Evolutionary conservation across 164 flowering plant genomes (phyloP), one percentile per base, ranked within the genome.

Genomic region (Stephania yunnanensis): DNA sequence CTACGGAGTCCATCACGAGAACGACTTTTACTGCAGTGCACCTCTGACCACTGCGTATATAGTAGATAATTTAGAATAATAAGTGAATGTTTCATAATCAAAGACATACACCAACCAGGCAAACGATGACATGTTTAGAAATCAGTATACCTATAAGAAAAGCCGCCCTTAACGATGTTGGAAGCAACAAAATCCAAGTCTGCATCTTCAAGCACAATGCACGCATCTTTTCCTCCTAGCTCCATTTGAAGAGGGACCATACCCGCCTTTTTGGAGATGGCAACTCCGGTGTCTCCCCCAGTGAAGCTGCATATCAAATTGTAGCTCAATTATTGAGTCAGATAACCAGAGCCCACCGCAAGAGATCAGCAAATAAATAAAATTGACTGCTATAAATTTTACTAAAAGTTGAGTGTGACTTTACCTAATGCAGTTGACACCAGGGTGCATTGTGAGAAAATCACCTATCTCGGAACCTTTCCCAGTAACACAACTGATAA

Each of bases 221-320:
- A 96, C 25, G 98, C 98, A 79, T 96, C 99, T 86, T 96, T 96
- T 50, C 99, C 99, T 76, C 99, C 98, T 44, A 96, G 83, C 64
- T 96, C 99, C 99, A 96, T 96, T 79, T 96, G 99, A 71, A 96
- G 93, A 69, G 99, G 99, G 75, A 96, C 79, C 99, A 96, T 96
- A 55, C 97, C 93, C 22, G 99, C 97, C 82, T 96, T 96, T 85
- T 94, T 96, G 44, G 99, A 96, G 72, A 96, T 96, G 31, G 97
- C 87, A 77, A 96, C 81, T 25, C 99, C 99, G 9, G 99, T 94
- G 82, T 96, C 99, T 67, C 99, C 99, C 17, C 99, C 99, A 1
- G 98, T 96, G 83, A 96, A 96, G 83, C 99, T 95, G 83, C 45
- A 22, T 36, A 75, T 73, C 4, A 17, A 44, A 53, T 52, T 29